phyloP scores from a whole-genome alignment of 345 rosid species.

The Corchorus capsularis region DNA sequence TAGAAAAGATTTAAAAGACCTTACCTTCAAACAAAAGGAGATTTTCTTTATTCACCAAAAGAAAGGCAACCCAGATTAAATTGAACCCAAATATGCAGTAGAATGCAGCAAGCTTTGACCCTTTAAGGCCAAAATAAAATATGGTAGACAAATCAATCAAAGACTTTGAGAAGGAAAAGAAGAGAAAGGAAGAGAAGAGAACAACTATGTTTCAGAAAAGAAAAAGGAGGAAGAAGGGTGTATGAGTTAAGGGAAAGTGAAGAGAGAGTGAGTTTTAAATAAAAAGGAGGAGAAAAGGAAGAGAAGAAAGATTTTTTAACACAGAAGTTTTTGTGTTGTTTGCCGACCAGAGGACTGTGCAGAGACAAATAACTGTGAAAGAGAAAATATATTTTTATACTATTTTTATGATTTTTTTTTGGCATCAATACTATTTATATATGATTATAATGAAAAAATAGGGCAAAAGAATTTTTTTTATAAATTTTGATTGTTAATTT shows the following conservation, averaged over 20 bases:
- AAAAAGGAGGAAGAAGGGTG: slow-evolving; percentile 1
- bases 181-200: background rate
- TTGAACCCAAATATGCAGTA: background rate
- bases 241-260: slow-evolving; percentile 8
- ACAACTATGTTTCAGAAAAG: background rate
- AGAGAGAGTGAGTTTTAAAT: slow-evolving; percentile 16
- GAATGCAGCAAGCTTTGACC: background rate
- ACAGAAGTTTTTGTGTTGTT: background rate
- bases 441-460: background rate
- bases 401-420: too few relatives aligned
- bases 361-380: background rate
- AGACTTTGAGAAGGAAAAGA: background rate
- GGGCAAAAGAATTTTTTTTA: background rate
- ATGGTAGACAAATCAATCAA: background rate
- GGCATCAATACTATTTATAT: too few relatives aligned
- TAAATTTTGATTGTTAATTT: background rate
- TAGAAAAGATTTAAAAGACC: background rate
- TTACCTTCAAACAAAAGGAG: slow-evolving; percentile 11
- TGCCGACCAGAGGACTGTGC: slow-evolving; percentile 34
- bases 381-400: background rate
- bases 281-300: slow-evolving; percentile 1
- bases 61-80: slow-evolving; percentile 9
- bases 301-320: slow-evolving; percentile 14
- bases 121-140: background rate
- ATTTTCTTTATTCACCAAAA: background rate